A percentile compares a stretch with the other conserved stretches of the same genome.
Conservation (phyloP, 1,139 yeast genomes). For the Yamadazyma blattariae region DNA sequence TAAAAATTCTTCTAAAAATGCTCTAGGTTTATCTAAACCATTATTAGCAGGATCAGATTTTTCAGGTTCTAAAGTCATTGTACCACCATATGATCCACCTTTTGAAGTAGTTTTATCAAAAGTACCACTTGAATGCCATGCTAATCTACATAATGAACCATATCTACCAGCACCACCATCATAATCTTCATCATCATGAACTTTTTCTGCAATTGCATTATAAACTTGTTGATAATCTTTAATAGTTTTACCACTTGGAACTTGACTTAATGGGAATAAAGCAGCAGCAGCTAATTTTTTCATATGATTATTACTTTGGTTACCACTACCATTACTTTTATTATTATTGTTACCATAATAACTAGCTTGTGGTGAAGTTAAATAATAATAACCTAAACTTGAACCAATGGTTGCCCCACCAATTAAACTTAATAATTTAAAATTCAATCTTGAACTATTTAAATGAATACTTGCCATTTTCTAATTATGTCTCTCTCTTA, state of each 20-base stretch:
- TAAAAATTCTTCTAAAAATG: conserved; percentile 61
- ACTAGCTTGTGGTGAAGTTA: not conserved
- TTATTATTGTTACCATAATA: not conserved
- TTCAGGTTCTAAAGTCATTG: conserved; percentile 73
- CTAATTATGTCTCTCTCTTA: too few relatives aligned
- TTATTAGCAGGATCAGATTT: conserved; percentile 68
- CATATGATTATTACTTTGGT: conserved; percentile 2
- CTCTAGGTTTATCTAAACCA: conserved; percentile 66
- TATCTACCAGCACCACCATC: conserved; percentile 74
- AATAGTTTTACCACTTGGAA: conserved; percentile 28
- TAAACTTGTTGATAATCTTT: conserved; percentile 74
- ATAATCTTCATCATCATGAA: conserved; percentile 74
- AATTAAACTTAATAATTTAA: conserved; percentile 3
- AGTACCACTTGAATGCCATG: conserved; percentile 79
- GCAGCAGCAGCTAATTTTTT: not conserved
- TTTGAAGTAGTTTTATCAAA: conserved; percentile 51
- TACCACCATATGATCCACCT: conserved; percentile 86
- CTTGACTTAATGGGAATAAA: conserved; percentile 17
- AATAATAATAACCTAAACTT: not conserved
- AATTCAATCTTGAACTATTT: conserved; percentile 2
- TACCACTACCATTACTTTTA: not conserved
- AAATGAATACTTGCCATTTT: conserved; percentile 7
- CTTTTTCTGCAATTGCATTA: conserved; percentile 72
- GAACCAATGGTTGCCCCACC: conserved; percentile 5
- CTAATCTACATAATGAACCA: conserved; percentile 58